Percentiles rank a stretch among this genome's conserved stretches.
Evolutionary conservation across 768 basidiomycete genomes (phyloP).

Genomic region (Suillus bovinus): DNA sequence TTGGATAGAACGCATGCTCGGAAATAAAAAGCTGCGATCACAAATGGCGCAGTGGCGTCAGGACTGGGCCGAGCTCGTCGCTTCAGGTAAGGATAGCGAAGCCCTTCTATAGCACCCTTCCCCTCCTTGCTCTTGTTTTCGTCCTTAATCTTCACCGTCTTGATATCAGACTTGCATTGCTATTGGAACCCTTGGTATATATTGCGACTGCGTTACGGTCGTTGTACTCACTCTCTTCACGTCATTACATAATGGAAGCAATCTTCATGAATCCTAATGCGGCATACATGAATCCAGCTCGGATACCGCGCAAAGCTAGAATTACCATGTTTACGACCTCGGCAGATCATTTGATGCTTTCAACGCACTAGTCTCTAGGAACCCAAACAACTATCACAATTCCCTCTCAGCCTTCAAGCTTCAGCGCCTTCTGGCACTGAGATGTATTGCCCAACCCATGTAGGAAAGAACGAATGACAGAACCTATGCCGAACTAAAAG

Average conservation of each 20-base stretch:
- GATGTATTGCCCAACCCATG: neutral
- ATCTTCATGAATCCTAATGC: neutral
- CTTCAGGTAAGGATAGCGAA: slow-evolving; percentile 56
- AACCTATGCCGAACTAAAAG: slow-evolving; percentile 22
- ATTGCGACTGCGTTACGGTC: neutral
- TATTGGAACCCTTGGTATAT: slow-evolving; percentile 7
- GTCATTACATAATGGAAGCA: slow-evolving; percentile 8
- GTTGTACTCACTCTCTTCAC: slow-evolving; percentile 8
- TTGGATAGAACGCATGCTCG: slow-evolving; percentile 72
- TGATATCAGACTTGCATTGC: slow-evolving; percentile 1
- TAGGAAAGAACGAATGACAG: slow-evolving; percentile 28
- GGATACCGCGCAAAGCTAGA: neutral
- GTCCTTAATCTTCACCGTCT: neutral
- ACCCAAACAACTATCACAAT: neutral
- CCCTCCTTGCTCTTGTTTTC: neutral
- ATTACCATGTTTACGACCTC: neutral
- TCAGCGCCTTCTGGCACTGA: neutral
- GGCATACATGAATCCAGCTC: no score
- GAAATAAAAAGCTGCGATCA: slow-evolving; percentile 63
- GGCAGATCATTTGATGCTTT: neutral
- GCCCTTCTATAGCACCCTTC: slow-evolving; percentile 51
- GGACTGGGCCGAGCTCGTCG: slow-evolving; percentile 77
- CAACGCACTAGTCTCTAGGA: neutral
- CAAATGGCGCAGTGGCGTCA: slow-evolving; percentile 76
- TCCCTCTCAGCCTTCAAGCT: neutral